These are phyloP conservation scores for Raphidocelis subcapitata DNA, from an alignment of 139 green algal genomes.

Conservation along the genomic window DNA sequence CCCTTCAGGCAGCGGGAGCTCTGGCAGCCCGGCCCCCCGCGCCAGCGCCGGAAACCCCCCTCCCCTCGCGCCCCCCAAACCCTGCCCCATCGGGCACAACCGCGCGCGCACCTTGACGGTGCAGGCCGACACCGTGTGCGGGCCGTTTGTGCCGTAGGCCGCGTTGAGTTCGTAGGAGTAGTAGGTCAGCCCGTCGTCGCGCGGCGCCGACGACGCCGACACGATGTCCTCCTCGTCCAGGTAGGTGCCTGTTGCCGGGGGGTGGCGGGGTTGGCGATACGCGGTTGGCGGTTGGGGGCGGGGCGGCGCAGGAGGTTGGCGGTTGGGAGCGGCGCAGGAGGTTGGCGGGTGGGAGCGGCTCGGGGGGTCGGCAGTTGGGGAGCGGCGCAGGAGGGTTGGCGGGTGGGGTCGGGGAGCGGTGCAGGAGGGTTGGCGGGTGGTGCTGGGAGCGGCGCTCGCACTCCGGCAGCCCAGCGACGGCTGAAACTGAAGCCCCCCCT, in stretches of 20 bases:
- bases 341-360: neutral
- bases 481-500: too few relatives aligned
- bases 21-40: neutral
- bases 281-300: neutral
- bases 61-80: neutral
- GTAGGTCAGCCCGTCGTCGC: conserved; percentile 11
- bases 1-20: too few relatives aligned
- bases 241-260: conserved; percentile 25
- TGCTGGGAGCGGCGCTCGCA: too few relatives aligned
- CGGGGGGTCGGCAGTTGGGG: neutral
- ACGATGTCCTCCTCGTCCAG: conserved; percentile 36
- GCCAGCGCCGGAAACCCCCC: neutral
- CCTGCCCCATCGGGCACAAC: neutral
- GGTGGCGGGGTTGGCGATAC: neutral
- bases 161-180: conserved; percentile 27
- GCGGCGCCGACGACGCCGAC: neutral
- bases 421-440: neutral
- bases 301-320: neutral
- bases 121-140: conserved; percentile 53
- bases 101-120: conserved; percentile 69
- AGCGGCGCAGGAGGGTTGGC: neutral
- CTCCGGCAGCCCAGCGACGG: too few relatives aligned
- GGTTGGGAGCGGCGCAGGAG: neutral
- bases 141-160: conserved; percentile 42
- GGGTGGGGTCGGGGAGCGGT: neutral